phyloP scores from a whole-genome alignment of 73 alveolate species.

The Symbiodinium pilosum region DNA sequence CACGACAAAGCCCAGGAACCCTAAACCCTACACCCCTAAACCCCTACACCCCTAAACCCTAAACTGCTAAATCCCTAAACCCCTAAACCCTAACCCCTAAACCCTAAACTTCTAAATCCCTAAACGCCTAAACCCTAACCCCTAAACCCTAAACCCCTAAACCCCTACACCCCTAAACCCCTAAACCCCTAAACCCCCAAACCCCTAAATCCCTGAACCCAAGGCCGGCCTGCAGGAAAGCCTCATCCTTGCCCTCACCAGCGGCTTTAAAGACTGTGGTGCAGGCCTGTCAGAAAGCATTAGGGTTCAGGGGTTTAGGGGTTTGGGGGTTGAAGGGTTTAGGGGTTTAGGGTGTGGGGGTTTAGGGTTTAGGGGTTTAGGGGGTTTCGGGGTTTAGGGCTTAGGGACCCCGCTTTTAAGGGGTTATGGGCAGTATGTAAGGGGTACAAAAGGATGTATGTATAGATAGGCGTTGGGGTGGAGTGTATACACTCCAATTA shows the following conservation, averaged over 20 bases:
- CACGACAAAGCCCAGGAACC: too few relatives aligned
- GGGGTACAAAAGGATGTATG: too few relatives aligned
- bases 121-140: neutral
- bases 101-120: neutral
- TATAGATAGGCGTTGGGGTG: too few relatives aligned
- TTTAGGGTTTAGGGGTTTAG: too few relatives aligned
- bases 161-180: too few relatives aligned
- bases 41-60: neutral
- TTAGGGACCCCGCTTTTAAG: too few relatives aligned
- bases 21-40: too few relatives aligned
- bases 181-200: neutral
- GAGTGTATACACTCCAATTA: too few relatives aligned
- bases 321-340: neutral
- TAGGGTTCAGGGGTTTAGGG: neutral
- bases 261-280: constrained; percentile 49
- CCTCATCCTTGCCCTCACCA: constrained; percentile 39
- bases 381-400: too few relatives aligned
- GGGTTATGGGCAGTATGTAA: too few relatives aligned
- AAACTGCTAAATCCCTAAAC: neutral
- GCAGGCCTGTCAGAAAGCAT: constrained; percentile 86
- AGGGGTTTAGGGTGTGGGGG: neutral
- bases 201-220: neutral
- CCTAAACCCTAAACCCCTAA: neutral
- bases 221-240: constrained; percentile 44
- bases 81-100: neutral